Base-by-base conservation (phyloP, 306 rosid genomes). In the Amphicarpaea edgeworthii region DNA sequence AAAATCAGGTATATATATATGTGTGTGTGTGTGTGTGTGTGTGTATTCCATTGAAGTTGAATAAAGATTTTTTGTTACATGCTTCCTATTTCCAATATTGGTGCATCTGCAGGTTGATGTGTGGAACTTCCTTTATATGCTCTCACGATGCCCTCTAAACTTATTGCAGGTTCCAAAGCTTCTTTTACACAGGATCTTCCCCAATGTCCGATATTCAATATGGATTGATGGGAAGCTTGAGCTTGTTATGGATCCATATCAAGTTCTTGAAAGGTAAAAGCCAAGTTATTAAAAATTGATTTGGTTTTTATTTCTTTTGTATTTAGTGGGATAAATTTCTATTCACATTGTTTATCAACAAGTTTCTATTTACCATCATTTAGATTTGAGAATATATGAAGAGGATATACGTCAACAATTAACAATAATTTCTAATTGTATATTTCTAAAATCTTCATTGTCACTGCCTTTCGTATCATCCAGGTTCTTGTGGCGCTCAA, bases 151-250 rank as follows among this genome's bases (percentile, higher is more conserved):
- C 63, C 63, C 24, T 64, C 62, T 70, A 49, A 75, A 46, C 62
- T 55, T 37, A 24, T 84, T 85, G 74, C 90, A 90, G 99, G 70
- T 95, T 83, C 97, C 98, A n/a, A 95, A 95, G 90, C 97, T 95
- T 86, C 97, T 95, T 51, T 79, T 95, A 82, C 99, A 95, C 83
- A 92, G 99, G 83, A 85, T 95, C 85, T 95, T 95, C 67, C 93
- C 99, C 59, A 92, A 90, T 75, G 83, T 88, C 53, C 83, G 93
- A 78, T 95, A 92, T 82, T 95, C 98, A 58, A 69, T 90, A 76
- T 95, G 99, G 99, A 88, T 92, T 76, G 99, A 95, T 82, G 99
- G 98, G 75, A 95, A 95, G 82, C 98, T 95, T 81, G 75, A 82
- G 88, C 99, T 95, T 61, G 88, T 84, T 68, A 86, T 40, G 63